Conservation (phyloP, 2,329 filamentous ascomycete genomes). For the Verticillium klebahnii region DNA sequence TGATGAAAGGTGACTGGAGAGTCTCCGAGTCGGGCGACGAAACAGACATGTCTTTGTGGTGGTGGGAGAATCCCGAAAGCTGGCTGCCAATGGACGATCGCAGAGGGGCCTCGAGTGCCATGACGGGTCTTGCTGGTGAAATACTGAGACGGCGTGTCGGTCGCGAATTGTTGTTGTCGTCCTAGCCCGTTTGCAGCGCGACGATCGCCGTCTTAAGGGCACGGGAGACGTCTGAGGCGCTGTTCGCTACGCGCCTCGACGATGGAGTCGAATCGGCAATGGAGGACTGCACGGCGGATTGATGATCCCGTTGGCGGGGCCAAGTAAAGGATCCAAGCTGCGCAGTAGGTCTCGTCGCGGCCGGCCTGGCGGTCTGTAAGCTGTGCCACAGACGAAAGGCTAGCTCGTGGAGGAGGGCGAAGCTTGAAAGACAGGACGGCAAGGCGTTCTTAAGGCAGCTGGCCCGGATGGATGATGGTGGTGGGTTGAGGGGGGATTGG, state of each 20-base stretch:
- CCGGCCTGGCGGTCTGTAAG: slow-evolving; percentile 2
- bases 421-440: slow-evolving; percentile 1
- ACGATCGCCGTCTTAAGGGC: not conserved
- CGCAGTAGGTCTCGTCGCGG: slow-evolving; percentile 2
- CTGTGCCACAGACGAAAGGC: not conserved
- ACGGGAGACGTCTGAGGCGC: not conserved
- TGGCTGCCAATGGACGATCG: slow-evolving; percentile 57
- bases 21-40: slow-evolving; percentile 49
- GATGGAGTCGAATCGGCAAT: not conserved
- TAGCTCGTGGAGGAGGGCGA: slow-evolving; percentile 3
- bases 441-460: slow-evolving; percentile 4
- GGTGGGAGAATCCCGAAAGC: slow-evolving; percentile 47
- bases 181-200: not conserved
- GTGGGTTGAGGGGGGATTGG: slow-evolving; percentile 1
- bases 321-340: not conserved
- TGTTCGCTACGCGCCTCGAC: not conserved
- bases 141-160: not conserved
- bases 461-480: not conserved
- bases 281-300: not conserved
- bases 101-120: slow-evolving; percentile 60
- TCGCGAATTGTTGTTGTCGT: not conserved
- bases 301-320: not conserved
- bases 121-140: slow-evolving; percentile 19
- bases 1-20: slow-evolving; percentile 42
- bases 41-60: slow-evolving; percentile 48